These are phyloP conservation scores for Rhizopogon salebrosus DNA, from an alignment of 768 basidiomycete genomes.

Conservation along the genomic window DNA sequence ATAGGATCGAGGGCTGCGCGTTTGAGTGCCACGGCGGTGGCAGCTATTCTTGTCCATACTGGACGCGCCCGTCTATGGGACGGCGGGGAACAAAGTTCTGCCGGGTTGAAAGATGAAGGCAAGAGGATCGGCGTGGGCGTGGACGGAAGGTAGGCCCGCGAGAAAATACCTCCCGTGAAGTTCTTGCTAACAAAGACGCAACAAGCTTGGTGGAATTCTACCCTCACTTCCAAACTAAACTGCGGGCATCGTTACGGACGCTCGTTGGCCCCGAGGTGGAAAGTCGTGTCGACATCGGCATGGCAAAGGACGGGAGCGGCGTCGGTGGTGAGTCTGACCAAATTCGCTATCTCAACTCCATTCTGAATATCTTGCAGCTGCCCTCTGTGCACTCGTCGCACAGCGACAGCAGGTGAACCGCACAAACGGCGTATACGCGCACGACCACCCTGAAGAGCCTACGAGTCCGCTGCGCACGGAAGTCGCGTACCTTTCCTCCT, in stretches of 20 bases:
- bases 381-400: constrained; percentile 67
- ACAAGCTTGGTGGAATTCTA: constrained; percentile 86
- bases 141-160: constrained; percentile 89
- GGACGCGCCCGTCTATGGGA: constrained; percentile 52
- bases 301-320: constrained; percentile 97
- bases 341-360: constrained; percentile 1
- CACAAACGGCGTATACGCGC: constrained; percentile 2
- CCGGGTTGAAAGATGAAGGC: constrained; percentile 27
- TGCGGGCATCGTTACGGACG: constrained; percentile 68
- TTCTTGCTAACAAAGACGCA: not conserved
- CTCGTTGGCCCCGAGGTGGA: constrained; percentile 82
- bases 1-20: constrained; percentile 81
- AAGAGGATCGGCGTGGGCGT: constrained; percentile 77
- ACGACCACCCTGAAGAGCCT: constrained; percentile 3
- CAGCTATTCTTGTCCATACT: constrained; percentile 82
- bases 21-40: constrained; percentile 83
- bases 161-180: not conserved
- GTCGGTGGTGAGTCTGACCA: constrained; percentile 77
- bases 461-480: constrained; percentile 11
- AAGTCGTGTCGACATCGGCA: constrained; percentile 73
- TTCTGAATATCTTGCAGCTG: constrained; percentile 46
- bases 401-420: constrained; percentile 18
- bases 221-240: constrained; percentile 72
- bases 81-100: constrained; percentile 19
- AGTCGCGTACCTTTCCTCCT: constrained; percentile 14